phyloP scores from a whole-genome alignment of 805 yeast genomes.

The Kuraishia floccosa region DNA sequence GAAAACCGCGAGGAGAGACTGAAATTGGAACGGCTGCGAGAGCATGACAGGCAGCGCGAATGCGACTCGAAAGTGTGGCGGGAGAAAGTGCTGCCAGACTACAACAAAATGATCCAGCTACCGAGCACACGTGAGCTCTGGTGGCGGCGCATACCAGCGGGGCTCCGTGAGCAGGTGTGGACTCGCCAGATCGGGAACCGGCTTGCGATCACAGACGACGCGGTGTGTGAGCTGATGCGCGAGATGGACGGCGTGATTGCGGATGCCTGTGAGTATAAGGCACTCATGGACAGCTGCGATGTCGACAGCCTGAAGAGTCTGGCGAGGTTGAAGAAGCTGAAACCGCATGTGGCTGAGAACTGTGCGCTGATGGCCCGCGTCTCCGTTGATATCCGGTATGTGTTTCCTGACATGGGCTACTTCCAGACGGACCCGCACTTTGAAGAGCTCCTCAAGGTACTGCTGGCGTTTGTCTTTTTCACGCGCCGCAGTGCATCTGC shows the following conservation, averaged over 20 bases:
- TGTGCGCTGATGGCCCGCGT: slow-evolving; percentile 9
- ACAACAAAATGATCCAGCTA: slow-evolving; percentile 18
- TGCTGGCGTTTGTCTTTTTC: slow-evolving; percentile 11
- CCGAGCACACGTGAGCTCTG: slow-evolving; percentile 38
- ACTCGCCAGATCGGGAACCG: slow-evolving; percentile 25
- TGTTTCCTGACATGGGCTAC: slow-evolving; percentile 1
- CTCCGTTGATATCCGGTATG: slow-evolving; percentile 10
- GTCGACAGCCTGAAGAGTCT: too few species aligned
- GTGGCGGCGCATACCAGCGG: slow-evolving; percentile 48
- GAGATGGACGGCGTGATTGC: slow-evolving; percentile 11
- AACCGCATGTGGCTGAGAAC: slow-evolving; percentile 1
- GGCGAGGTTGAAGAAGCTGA: slow-evolving; percentile 5
- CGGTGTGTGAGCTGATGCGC: neutral
- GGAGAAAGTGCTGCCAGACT: slow-evolving; percentile 23
- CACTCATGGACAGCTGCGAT: slow-evolving; percentile 5
- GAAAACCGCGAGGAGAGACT: slow-evolving; percentile 23
- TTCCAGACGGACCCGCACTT: slow-evolving; percentile 7
- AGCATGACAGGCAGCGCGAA: slow-evolving; percentile 19
- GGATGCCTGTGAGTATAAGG: slow-evolving; percentile 18
- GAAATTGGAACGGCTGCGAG: slow-evolving; percentile 19
- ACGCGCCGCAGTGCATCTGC: neutral
- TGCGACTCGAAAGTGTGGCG: slow-evolving; percentile 31
- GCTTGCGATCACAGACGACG: slow-evolving; percentile 8
- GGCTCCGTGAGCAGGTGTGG: slow-evolving; percentile 40
- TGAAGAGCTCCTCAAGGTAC: slow-evolving; percentile 5